Evolutionary conservation across 495 filamentous ascomycete genomes (phyloP).

Genomic region (Penicillium ucsense): DNA sequence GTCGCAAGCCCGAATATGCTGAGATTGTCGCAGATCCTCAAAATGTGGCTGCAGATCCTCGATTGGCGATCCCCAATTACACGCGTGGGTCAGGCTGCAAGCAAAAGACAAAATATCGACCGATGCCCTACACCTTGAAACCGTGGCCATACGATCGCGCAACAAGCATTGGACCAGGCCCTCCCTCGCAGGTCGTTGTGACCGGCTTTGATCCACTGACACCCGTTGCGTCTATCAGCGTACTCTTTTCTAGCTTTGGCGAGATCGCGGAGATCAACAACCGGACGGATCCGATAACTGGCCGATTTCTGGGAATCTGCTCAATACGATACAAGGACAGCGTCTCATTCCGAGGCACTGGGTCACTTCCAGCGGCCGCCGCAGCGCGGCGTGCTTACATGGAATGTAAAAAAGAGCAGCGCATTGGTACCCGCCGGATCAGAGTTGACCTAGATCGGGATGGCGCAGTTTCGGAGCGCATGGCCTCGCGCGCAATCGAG

Average conservation of each 20-base stretch:
- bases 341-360: constrained; percentile 38
- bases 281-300: constrained; percentile 84
- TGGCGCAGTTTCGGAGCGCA: constrained; percentile 63
- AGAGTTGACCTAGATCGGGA: constrained; percentile 83
- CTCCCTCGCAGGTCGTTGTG: constrained; percentile 80
- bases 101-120: constrained; percentile 62
- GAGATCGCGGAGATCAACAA: constrained; percentile 84
- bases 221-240: constrained; percentile 65
- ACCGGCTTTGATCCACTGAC: constrained; percentile 89
- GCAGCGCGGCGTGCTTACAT: constrained; percentile 64
- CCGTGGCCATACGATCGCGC: constrained; percentile 68
- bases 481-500: constrained; percentile 62
- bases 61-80: constrained; percentile 56
- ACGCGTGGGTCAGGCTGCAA: constrained; percentile 48
- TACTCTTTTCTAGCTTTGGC: constrained; percentile 76
- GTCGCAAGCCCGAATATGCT: constrained; percentile 61
- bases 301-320: constrained; percentile 85
- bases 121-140: constrained; percentile 66
- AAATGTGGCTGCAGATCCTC: constrained; percentile 66
- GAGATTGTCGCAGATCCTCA: constrained; percentile 56
- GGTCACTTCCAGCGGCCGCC: constrained; percentile 53
- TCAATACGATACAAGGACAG: constrained; percentile 81
- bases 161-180: constrained; percentile 79
- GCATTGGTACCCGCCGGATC: constrained; percentile 64
- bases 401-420: constrained; percentile 52